Evolutionary conservation across 441 rosid genomes (phyloP).

Genomic region (Gossypium davidsonii): DNA sequence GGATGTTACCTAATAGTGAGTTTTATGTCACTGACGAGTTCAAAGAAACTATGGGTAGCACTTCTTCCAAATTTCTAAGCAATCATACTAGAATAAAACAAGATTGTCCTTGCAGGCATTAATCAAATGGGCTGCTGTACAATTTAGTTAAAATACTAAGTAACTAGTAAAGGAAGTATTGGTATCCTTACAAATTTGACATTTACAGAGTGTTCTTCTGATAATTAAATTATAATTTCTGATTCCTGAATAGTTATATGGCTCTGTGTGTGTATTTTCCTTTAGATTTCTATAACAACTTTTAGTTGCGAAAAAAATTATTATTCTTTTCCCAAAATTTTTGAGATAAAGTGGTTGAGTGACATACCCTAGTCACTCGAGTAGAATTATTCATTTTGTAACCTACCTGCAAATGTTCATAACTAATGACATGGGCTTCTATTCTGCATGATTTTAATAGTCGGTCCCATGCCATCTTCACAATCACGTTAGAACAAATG

Average conservation of each 20-base stretch:
- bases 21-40: not conserved
- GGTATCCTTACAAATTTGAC: not conserved
- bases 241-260: slow-evolving; percentile 9
- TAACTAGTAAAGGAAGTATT: slow-evolving; percentile 3
- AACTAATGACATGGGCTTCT: slow-evolving; percentile 22
- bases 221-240: not conserved
- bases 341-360: not conserved
- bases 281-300: slow-evolving; percentile 5
- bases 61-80: not conserved
- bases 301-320: not conserved
- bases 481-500: slow-evolving; percentile 65
- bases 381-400: slow-evolving; percentile 9
- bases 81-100: not conserved
- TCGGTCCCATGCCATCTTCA: slow-evolving; percentile 75
- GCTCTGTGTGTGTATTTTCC: not conserved
- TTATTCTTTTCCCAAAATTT: not conserved
- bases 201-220: not conserved
- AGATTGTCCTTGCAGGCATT: not conserved
- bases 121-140: not conserved
- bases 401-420: slow-evolving; percentile 5
- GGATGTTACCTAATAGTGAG: not conserved
- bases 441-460: slow-evolving; percentile 41
- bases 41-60: not conserved
- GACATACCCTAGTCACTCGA: not conserved
- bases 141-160: not conserved